A percentile compares a stretch with the other conserved stretches of the same genome.
These are phyloP conservation scores for Pyrenochaeta sp. DNA, from an alignment of 2,329 filamentous ascomycete genomes.

Conservation along the genomic window DNA sequence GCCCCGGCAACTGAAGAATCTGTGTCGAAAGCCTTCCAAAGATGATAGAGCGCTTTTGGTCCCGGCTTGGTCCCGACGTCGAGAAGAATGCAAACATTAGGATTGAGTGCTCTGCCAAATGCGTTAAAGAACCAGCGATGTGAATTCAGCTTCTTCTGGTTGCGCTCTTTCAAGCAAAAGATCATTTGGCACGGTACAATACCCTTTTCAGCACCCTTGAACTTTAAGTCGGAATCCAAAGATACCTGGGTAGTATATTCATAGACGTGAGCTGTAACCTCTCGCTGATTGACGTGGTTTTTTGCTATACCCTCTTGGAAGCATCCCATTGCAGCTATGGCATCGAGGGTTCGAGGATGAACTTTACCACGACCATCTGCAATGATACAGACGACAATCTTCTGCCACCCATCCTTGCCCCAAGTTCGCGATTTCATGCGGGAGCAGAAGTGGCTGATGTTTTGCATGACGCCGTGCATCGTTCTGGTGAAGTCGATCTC, in stretches of 20 bases:
- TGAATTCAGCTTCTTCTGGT: slow-evolving; percentile 96
- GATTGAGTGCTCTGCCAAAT: slow-evolving; percentile 89
- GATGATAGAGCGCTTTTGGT: slow-evolving; percentile 88
- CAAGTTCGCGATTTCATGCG: slow-evolving; percentile 92
- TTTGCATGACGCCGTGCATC: slow-evolving; percentile 99
- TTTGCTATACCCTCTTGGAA: slow-evolving; percentile 99
- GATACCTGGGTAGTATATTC: slow-evolving; percentile 99
- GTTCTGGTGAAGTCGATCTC: slow-evolving; percentile 96
- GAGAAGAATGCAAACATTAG: slow-evolving; percentile 95
- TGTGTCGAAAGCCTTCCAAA: slow-evolving; percentile 98
- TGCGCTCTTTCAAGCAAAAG: slow-evolving; percentile 98
- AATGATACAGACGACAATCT: slow-evolving; percentile 97
- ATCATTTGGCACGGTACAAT: slow-evolving; percentile 98
- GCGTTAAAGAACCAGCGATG: slow-evolving; percentile 99
- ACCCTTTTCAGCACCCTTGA: slow-evolving; percentile 98
- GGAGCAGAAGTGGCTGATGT: slow-evolving; percentile 95
- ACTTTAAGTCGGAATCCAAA: slow-evolving; percentile 92
- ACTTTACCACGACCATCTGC: slow-evolving; percentile 94
- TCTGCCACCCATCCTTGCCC: slow-evolving; percentile 98
- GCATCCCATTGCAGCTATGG: slow-evolving; percentile 93
- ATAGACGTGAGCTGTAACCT: slow-evolving; percentile 96
- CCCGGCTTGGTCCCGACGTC: slow-evolving; percentile 96
- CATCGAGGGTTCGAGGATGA: slow-evolving; percentile 91
- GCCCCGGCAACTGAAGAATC: slow-evolving; percentile 97
- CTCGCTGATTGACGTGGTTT: slow-evolving; percentile 95